These are phyloP conservation scores for Alliaria petiolata DNA, from an alignment of 345 rosid genomes.

Conservation along the genomic window DNA sequence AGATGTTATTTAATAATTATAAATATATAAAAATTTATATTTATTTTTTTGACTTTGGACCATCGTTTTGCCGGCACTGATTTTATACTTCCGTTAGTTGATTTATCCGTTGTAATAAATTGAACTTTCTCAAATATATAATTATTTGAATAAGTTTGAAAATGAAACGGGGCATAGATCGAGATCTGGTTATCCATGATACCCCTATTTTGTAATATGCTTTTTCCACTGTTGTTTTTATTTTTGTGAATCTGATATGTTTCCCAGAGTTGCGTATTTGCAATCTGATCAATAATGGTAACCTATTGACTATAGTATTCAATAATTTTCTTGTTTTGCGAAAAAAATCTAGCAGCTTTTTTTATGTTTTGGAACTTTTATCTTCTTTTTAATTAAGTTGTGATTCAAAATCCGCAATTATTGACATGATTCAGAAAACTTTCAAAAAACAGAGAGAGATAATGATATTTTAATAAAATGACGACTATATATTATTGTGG, in stretches of 20 bases:
- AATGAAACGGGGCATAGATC: too few species aligned
- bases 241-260: background rate
- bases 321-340: slow-evolving; percentile 1
- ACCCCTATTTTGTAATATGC: background rate
- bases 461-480: background rate
- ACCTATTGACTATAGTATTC: background rate
- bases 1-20: too few species aligned
- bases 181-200: too few species aligned
- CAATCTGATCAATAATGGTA: background rate
- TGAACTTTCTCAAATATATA: too few species aligned
- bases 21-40: too few species aligned
- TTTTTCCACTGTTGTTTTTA: background rate
- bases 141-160: too few species aligned
- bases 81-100: too few species aligned
- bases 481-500: slow-evolving; percentile 13
- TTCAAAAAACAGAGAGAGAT: background rate
- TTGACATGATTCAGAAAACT: slow-evolving; percentile 19
- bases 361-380: background rate
- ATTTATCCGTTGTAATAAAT: too few species aligned
- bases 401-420: slow-evolving; percentile 5
- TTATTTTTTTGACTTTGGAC: too few species aligned
- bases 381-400: background rate
- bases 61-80: too few species aligned
- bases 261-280: background rate
- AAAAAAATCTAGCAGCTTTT: slow-evolving; percentile 10